Base-by-base conservation (phyloP, 352 stramenopile genomes). In the Pythium aristosporum region DNA sequence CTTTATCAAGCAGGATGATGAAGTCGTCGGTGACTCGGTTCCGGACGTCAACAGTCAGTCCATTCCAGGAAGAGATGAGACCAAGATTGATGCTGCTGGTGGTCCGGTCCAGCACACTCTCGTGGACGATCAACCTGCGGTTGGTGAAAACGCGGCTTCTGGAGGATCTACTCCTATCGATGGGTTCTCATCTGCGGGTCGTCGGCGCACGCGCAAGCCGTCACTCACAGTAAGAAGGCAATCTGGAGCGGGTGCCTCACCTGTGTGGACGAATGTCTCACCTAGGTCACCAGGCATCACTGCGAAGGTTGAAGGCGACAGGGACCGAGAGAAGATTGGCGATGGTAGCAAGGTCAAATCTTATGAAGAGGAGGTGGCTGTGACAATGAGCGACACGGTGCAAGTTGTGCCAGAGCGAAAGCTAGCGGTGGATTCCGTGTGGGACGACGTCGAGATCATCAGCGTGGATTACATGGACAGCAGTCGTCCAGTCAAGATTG, bases 361-460 rank as follows among this genome's bases (percentile, higher is more conserved):
- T 10, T 5, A 20, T 10, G 32, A 5, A 18, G 50, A 37, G 10
- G 28, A 3, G 25, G 20, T 12, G 41, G 1, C 10, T 47, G 30
- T 20, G 15, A 18, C 32, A 34, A 43, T 34, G 34, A 47, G 36
- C 32, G 32, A 12, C 30, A 23, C 30, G 8, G 30, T 6, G 15
- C 15, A 15, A 7, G 18, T 16, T 23, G 50, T 10, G n/a, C 9
- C 30, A 20, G 23, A 47, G 32, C n/a, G n/a, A 25, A 58, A 48
- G 16, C 21, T 20, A 0, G 20, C n/a, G 10, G 41, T 37, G 21
- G 53, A 39, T n/a, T 49, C 53, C 8, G 42, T 7, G 5, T 66
- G 59, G 59, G 48, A 59, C 13, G 59, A 32, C 16, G 28, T 66
- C 16, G 59, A 60, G 30, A 30, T 66, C 12, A 66, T 66, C 43